Percentiles rank a stretch among this genome's conserved stretches.
These are phyloP conservation scores for Ensete glaucum DNA, from an alignment of 176 grass and related monocot genomes.

Conservation along the genomic window DNA sequence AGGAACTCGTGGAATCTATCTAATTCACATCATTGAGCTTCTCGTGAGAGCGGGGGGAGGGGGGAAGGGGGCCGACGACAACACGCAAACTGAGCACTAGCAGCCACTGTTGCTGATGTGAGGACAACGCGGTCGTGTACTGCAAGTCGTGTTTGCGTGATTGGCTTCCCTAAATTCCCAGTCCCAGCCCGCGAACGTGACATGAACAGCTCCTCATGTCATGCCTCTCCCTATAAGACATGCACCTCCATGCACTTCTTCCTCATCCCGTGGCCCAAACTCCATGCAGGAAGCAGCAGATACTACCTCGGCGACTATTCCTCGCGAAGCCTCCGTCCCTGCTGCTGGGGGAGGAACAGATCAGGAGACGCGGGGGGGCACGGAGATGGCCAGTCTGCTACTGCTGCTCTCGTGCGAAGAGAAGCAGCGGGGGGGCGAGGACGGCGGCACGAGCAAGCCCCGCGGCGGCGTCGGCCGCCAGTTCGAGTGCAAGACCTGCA, in stretches of 20 bases:
- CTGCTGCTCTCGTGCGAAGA: background rate
- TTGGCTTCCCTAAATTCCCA: background rate
- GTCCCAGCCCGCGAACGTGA: background rate
- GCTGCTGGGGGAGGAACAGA: background rate
- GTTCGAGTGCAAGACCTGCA: slow-evolving; percentile 19
- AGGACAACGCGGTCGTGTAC: background rate
- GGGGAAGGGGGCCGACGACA: too few species aligned
- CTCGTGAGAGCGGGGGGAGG: too few species aligned
- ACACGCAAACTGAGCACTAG: background rate
- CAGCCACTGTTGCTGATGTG: background rate
- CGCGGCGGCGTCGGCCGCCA: background rate
- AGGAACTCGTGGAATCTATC: too few species aligned
- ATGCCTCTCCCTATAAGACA: too few species aligned
- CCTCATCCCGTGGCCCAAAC: too few species aligned
- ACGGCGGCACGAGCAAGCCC: background rate
- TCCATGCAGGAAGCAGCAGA: too few species aligned
- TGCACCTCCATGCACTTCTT: too few species aligned
- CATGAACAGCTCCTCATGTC: background rate
- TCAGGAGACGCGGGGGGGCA: background rate
- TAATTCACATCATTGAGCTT: too few species aligned
- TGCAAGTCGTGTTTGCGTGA: slow-evolving; percentile 5
- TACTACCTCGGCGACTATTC: too few species aligned
- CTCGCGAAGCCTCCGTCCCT: background rate
- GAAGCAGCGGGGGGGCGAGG: background rate
- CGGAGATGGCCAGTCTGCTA: background rate